phyloP scores from a whole-genome alignment of 2,329 filamentous ascomycete species.

The Trichophyton equinum region DNA sequence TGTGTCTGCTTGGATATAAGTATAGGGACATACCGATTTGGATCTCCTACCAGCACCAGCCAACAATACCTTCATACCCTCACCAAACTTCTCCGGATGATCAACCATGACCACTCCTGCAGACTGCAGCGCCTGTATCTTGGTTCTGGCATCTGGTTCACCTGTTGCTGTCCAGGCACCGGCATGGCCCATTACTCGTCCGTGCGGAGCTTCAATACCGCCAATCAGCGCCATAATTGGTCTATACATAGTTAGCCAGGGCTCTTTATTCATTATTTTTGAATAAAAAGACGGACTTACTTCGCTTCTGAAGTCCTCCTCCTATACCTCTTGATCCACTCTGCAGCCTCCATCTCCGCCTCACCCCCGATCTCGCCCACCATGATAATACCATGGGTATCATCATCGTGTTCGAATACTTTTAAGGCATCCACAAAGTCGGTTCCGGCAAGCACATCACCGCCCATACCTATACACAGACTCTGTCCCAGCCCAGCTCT shows the following conservation, averaged over 20 bases:
- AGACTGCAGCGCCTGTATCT: conserved; percentile 52
- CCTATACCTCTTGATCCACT: conserved; percentile 58
- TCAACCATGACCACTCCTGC: conserved; percentile 59
- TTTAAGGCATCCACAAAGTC: conserved; percentile 58
- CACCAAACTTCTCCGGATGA: conserved; percentile 63
- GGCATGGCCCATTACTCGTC: conserved; percentile 65
- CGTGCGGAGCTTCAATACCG: conserved; percentile 50
- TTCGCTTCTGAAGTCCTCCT: conserved; percentile 48
- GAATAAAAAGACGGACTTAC: conserved; percentile 25
- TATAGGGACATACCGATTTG: background rate
- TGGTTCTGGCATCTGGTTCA: conserved; percentile 52
- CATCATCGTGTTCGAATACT: conserved; percentile 52
- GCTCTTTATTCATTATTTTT: background rate
- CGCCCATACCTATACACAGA: conserved; percentile 64
- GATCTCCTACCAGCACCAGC: conserved; percentile 24
- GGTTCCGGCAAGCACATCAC: conserved; percentile 61
- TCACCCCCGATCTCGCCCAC: conserved; percentile 61
- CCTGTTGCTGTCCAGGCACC: conserved; percentile 58
- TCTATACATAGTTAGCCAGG: conserved; percentile 28
- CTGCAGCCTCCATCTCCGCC: conserved; percentile 58
- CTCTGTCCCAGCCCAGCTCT: conserved; percentile 65
- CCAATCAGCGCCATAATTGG: conserved; percentile 62
- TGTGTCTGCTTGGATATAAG: background rate
- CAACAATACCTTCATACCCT: conserved; percentile 52
- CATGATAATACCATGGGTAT: conserved; percentile 59